Percentiles rank a stretch among this genome's conserved stretches.
These are phyloP conservation scores for Xylariaceae sp. DNA, from an alignment of 2,329 filamentous ascomycete species.

Conservation along the genomic window DNA sequence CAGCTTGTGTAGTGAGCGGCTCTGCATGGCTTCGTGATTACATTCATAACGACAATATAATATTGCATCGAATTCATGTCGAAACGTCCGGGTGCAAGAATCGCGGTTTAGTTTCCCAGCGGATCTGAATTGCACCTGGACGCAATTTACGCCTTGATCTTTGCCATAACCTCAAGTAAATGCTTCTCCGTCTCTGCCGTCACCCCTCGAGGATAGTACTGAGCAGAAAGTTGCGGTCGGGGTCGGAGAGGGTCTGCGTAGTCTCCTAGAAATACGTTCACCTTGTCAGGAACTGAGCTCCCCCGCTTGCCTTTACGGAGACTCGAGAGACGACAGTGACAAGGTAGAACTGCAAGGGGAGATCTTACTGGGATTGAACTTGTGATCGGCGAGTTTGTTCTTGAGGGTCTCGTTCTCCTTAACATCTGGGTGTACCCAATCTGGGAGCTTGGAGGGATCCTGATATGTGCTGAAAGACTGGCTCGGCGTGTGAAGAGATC, in stretches of 20 bases:
- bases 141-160: constrained; percentile 19
- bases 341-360: not conserved
- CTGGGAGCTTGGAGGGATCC: constrained; percentile 19
- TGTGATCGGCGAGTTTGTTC: constrained; percentile 39
- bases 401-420: constrained; percentile 41
- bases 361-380: constrained; percentile 43
- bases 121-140: no score
- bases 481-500: constrained; percentile 29
- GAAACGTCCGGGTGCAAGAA: no score
- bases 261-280: constrained; percentile 30
- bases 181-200: constrained; percentile 39
- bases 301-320: not conserved
- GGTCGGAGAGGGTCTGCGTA: constrained; percentile 45
- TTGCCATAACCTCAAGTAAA: constrained; percentile 35
- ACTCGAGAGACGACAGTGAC: not conserved
- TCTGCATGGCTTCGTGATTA: no score
- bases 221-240: constrained; percentile 31
- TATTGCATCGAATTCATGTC: no score
- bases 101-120: no score
- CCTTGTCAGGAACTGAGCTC: constrained; percentile 7
- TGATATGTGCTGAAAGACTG: constrained; percentile 30
- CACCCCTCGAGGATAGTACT: constrained; percentile 36
- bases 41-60: no score
- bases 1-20: no score
- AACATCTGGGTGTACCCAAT: constrained; percentile 35